phyloP scores from a whole-genome alignment of 768 basidiomycete species.

The Russula lepida region DNA sequence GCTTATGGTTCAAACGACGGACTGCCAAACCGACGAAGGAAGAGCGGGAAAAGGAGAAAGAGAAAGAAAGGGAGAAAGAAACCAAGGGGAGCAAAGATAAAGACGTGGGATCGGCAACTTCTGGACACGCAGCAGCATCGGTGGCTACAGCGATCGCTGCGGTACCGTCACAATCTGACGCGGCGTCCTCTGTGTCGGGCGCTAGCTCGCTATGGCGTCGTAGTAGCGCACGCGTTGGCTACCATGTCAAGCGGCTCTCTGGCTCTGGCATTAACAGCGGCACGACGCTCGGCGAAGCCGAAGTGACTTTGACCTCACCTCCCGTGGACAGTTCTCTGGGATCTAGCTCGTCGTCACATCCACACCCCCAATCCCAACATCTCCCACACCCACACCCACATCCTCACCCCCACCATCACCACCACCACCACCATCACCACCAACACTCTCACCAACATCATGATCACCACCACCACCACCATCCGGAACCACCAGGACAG shows the following conservation, averaged over 20 bases:
- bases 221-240: conserved; percentile 5
- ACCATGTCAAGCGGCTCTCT: conserved; percentile 9
- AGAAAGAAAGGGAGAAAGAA: conserved; percentile 16
- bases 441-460: not conserved
- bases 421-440: not conserved
- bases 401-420: not conserved
- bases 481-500: not conserved
- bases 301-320: not conserved
- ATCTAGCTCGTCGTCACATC: not conserved
- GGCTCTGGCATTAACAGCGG: conserved; percentile 7
- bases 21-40: conserved; percentile 29
- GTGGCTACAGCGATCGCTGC: conserved; percentile 9
- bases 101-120: not conserved
- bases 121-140: not conserved
- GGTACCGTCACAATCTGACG: conserved; percentile 15
- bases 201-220: conserved; percentile 17
- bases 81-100: conserved; percentile 10
- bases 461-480: not conserved
- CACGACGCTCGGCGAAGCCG: conserved; percentile 1
- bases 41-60: conserved; percentile 16
- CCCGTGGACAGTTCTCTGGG: not conserved
- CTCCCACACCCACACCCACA: not conserved
- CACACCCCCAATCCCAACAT: not conserved
- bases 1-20: conserved; percentile 49
- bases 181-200: conserved; percentile 12